A percentile compares a stretch with the other conserved stretches of the same genome.
These are phyloP conservation scores for Limonium bicolor DNA, from an alignment of 148 eudicot genomes.

Conservation along the genomic window DNA sequence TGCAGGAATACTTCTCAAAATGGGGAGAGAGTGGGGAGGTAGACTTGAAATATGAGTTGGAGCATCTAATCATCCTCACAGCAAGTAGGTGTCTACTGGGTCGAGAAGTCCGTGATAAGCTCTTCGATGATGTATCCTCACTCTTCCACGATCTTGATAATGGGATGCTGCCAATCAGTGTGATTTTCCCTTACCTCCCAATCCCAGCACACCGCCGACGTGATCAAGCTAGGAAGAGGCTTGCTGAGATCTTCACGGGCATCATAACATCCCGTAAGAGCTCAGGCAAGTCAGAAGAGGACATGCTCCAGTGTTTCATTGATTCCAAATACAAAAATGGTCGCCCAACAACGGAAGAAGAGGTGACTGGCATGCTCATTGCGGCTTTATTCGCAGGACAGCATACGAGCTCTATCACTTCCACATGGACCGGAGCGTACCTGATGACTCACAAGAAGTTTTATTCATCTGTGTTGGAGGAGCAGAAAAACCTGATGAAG, in stretches of 20 bases:
- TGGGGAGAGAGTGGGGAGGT: conserved; percentile 96
- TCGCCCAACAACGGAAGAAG: conserved; percentile 60
- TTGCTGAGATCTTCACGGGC: conserved; percentile 44
- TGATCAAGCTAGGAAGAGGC: conserved; percentile 74
- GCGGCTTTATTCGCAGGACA: conserved; percentile 97
- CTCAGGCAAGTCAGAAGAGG: conserved; percentile 55
- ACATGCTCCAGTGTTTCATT: conserved; percentile 83
- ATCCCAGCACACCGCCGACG: conserved; percentile 85
- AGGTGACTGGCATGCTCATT: conserved; percentile 86
- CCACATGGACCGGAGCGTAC: conserved; percentile 92
- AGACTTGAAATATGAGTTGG: conserved; percentile 81
- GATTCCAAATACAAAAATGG: conserved; percentile 96
- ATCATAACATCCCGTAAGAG: conserved; percentile 58
- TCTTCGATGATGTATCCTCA: conserved; percentile 89
- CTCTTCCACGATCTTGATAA: conserved; percentile 88
- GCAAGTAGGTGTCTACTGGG: conserved; percentile 93
- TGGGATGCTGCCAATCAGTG: conserved; percentile 92
- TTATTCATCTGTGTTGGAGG: conserved; percentile 42
- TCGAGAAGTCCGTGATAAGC: conserved; percentile 83
- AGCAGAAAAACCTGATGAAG: conserved; percentile 44
- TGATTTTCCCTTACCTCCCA: conserved; percentile 82
- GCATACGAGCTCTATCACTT: conserved; percentile 92
- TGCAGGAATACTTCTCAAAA: conserved; percentile 81
- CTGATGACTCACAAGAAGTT: conserved; percentile 42
- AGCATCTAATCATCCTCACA: conserved; percentile 82